Percentiles rank a stretch among this genome's conserved stretches.
Conservation (phyloP, 2,329 filamentous ascomycete species). For the Aspergillus sp. region DNA sequence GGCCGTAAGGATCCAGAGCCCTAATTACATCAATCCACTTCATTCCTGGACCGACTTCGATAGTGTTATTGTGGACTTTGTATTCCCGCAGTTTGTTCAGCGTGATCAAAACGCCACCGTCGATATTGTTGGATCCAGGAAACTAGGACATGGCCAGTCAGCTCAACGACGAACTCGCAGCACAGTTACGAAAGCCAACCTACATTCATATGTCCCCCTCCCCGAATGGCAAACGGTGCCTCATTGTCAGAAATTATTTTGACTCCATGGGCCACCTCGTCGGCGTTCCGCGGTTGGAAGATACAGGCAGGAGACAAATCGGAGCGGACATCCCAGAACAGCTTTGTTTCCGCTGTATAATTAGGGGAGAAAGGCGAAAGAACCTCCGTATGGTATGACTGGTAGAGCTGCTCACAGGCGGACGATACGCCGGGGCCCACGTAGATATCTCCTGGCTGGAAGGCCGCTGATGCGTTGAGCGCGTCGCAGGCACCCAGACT, state of each 20-base stretch:
- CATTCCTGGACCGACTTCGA: constrained; percentile 28
- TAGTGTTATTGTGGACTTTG: constrained; percentile 22
- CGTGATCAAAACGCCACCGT: constrained; percentile 32
- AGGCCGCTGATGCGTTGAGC: no score
- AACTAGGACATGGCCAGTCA: constrained; percentile 10
- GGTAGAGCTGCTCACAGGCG: no score
- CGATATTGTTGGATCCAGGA: constrained; percentile 31
- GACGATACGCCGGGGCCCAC: no score
- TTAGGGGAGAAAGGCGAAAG: no score
- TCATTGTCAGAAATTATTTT: constrained; percentile 25
- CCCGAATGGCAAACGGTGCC: constrained; percentile 54
- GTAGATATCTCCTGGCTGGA: no score
- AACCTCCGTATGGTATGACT: no score
- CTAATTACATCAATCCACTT: constrained; percentile 32
- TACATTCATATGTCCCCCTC: constrained; percentile 51
- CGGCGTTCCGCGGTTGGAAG: constrained; percentile 27
- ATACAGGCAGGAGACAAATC: constrained; percentile 30
- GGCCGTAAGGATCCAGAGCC: constrained; percentile 25
- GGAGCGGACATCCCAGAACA: constrained; percentile 28
- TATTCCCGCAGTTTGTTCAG: constrained; percentile 22
- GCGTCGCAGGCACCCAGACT: no score
- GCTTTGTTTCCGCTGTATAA: no score
- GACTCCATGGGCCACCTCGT: constrained; percentile 27
- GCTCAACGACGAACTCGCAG: not conserved
- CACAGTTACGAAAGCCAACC: not conserved